These are phyloP conservation scores for Cryptosporidium andersoni DNA, from an alignment of 169 alveolate genomes.

Conservation along the genomic window DNA sequence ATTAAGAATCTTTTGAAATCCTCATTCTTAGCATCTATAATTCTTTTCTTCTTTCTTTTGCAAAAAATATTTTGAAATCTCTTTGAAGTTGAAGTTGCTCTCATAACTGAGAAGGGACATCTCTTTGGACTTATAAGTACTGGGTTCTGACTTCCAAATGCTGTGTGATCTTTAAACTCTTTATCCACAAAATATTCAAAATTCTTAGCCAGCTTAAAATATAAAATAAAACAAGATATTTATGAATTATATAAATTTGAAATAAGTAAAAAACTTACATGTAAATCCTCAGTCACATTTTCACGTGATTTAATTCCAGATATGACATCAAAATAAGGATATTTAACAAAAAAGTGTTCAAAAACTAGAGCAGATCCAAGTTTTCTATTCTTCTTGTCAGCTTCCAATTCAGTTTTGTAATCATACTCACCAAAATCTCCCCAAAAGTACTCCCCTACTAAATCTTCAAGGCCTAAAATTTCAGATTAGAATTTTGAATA, in stretches of 20 bases:
- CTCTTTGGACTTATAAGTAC: slow-evolving; percentile 26
- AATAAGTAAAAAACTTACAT: slow-evolving; percentile 13
- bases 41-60: slow-evolving; percentile 35
- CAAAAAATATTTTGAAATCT: slow-evolving; percentile 51
- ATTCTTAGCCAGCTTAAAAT: slow-evolving; percentile 5
- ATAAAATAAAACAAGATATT: not conserved
- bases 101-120: slow-evolving; percentile 50
- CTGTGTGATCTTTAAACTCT: not conserved
- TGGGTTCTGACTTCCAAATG: slow-evolving; percentile 11
- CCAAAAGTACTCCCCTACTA: slow-evolving; percentile 63
- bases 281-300: not conserved
- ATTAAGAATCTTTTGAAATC: slow-evolving; percentile 26
- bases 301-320: slow-evolving; percentile 1
- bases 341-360: slow-evolving; percentile 13
- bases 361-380: slow-evolving; percentile 1
- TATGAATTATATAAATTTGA: not conserved
- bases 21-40: slow-evolving; percentile 9
- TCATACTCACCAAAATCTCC: slow-evolving; percentile 26
- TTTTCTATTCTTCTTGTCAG: slow-evolving; percentile 8
- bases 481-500: too few relatives aligned
- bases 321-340: slow-evolving; percentile 4
- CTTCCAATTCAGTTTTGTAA: not conserved
- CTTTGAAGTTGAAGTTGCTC: slow-evolving; percentile 26
- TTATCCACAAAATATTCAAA: not conserved
- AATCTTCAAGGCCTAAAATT: slow-evolving; percentile 9